Percentiles rank a stretch among this genome's conserved stretches.
Evolutionary conservation across 495 filamentous ascomycete genomes (phyloP).

Genomic region (Penicillium canariense): DNA sequence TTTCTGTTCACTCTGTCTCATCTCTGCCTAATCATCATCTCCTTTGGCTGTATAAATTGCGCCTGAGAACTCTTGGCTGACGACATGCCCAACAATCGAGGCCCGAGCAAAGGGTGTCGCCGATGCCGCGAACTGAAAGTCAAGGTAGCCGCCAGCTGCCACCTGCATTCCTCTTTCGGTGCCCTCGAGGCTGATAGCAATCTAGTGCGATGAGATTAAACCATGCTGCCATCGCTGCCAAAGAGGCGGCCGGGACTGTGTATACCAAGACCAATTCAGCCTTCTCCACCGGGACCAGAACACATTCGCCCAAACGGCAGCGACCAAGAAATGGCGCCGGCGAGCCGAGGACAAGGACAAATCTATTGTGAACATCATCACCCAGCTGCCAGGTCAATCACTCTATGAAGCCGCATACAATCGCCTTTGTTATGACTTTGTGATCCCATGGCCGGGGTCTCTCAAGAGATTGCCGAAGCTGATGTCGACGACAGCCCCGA

Average conservation of each 20-base stretch:
- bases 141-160: neutral
- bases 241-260: constrained; percentile 1
- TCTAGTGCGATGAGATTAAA: constrained; percentile 8
- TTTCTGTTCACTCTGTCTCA: neutral
- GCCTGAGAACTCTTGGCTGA: neutral
- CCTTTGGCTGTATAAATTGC: neutral
- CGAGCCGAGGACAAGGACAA: constrained; percentile 4
- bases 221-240: constrained; percentile 8
- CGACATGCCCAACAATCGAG: constrained; percentile 9
- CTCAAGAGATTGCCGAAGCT: neutral
- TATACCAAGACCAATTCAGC: constrained; percentile 9
- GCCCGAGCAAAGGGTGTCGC: constrained; percentile 13
- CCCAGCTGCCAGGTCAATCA: neutral
- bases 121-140: constrained; percentile 10
- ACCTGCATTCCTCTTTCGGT: neutral
- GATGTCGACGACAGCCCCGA: neutral
- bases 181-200: neutral
- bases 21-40: neutral
- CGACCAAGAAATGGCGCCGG: constrained; percentile 14
- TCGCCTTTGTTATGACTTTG: constrained; percentile 16
- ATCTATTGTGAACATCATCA: neutral
- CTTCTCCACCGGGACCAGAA: constrained; percentile 15
- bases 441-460: constrained; percentile 2
- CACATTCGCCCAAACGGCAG: constrained; percentile 5
- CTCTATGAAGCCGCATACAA: constrained; percentile 10